phyloP scores from a whole-genome alignment of 208 protist species.

The Porcisia hertigi region DNA sequence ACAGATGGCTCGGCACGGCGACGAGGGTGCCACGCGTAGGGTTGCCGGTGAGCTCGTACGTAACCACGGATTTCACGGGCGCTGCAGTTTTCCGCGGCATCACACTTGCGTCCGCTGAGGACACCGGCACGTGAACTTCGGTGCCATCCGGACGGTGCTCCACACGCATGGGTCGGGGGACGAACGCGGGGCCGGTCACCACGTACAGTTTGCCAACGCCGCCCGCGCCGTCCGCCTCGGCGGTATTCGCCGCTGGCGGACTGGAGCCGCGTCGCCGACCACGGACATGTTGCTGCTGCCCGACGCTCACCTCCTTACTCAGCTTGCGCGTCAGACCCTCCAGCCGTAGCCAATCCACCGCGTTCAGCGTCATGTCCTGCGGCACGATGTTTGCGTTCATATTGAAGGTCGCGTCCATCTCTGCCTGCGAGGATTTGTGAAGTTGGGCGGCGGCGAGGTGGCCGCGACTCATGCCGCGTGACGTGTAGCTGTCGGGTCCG shows the following conservation, averaged over 20 bases:
- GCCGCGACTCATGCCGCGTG: slow-evolving; percentile 67
- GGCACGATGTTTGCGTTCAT: slow-evolving; percentile 89
- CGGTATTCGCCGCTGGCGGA: neutral
- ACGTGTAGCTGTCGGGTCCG: slow-evolving; percentile 48
- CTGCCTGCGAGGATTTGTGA: slow-evolving; percentile 64
- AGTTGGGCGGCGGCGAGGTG: slow-evolving; percentile 86
- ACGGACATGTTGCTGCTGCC: slow-evolving; percentile 10
- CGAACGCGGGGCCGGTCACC: slow-evolving; percentile 65
- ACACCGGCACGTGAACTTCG: slow-evolving; percentile 23
- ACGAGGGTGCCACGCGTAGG: slow-evolving; percentile 32
- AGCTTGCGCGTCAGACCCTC: slow-evolving; percentile 68
- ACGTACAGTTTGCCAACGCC: slow-evolving; percentile 34
- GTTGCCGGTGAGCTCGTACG: slow-evolving; percentile 71
- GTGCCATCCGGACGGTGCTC: slow-evolving; percentile 35
- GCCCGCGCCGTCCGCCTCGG: slow-evolving; percentile 9
- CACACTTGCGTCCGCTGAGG: neutral
- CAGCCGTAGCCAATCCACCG: slow-evolving; percentile 78
- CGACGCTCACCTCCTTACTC: slow-evolving; percentile 35
- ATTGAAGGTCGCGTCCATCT: slow-evolving; percentile 84
- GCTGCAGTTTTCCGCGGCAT: slow-evolving; percentile 14
- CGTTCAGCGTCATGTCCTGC: slow-evolving; percentile 87
- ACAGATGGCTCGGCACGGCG: slow-evolving; percentile 85
- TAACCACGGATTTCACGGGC: slow-evolving; percentile 36
- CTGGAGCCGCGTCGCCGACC: slow-evolving; percentile 6
- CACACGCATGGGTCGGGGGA: slow-evolving; percentile 49